Percentiles rank a stretch among this genome's conserved stretches.
These are phyloP conservation scores for Xylariaceae sp. DNA, from an alignment of 2,329 filamentous ascomycete species.

Conservation along the genomic window DNA sequence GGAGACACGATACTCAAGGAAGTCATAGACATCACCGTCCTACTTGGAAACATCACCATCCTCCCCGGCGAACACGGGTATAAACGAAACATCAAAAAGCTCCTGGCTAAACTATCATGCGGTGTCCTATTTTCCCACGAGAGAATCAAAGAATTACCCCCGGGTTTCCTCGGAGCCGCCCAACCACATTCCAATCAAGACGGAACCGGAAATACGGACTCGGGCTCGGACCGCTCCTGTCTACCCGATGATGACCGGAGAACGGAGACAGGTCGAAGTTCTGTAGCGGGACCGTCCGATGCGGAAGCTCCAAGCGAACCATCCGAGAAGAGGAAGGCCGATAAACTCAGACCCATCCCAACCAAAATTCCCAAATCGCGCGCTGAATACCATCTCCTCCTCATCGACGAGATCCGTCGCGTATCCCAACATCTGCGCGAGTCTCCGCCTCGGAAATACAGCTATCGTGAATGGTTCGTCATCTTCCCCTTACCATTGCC, in stretches of 20 bases:
- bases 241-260: not conserved
- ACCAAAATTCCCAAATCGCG: constrained; percentile 37
- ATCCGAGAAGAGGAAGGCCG: constrained; percentile 18
- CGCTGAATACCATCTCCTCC: constrained; percentile 55
- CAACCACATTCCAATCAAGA: constrained; percentile 25
- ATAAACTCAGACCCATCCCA: constrained; percentile 30
- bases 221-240: constrained; percentile 28
- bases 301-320: no score
- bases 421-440: constrained; percentile 59
- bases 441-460: constrained; percentile 59
- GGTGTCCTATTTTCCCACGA: constrained; percentile 40
- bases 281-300: not conserved
- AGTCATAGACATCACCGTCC: constrained; percentile 50
- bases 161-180: constrained; percentile 39
- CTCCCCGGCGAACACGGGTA: constrained; percentile 52
- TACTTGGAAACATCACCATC: constrained; percentile 55
- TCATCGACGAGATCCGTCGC: constrained; percentile 65
- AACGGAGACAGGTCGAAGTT: not conserved
- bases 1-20: constrained; percentile 73
- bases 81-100: constrained; percentile 40
- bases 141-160: constrained; percentile 35
- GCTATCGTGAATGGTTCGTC: constrained; percentile 45
- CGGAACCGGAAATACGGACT: constrained; percentile 19
- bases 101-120: constrained; percentile 39
- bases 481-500: not conserved